phyloP scores from a whole-genome alignment of 441 rosid genomes.

The Syzygium syzygioides region DNA sequence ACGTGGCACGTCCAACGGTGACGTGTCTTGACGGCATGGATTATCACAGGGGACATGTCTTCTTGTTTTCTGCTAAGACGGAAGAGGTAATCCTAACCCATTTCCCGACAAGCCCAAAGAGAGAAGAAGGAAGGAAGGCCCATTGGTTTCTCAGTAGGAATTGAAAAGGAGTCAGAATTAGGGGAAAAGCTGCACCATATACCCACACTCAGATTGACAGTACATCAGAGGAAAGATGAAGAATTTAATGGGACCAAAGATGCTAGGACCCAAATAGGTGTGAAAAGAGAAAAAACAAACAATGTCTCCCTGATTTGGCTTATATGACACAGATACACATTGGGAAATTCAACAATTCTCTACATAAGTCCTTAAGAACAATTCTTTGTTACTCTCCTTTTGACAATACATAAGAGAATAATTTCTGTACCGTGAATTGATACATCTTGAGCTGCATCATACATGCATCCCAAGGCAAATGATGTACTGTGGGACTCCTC shows the following conservation, averaged over 20 bases:
- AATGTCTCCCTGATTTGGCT: neutral
- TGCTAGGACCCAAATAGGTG: neutral
- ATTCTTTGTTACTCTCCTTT: neutral
- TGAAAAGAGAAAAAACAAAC: neutral
- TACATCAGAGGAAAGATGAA: neutral
- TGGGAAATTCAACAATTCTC: neutral
- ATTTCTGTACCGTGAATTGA: neutral
- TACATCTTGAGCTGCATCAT: neutral
- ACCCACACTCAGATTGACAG: neutral
- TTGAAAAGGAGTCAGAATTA: neutral
- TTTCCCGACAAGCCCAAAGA: neutral
- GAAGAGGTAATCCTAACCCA: neutral
- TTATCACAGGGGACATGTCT: neutral
- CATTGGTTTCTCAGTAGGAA: neutral
- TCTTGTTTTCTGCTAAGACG: neutral
- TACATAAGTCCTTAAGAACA: neutral
- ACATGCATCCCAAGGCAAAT: neutral
- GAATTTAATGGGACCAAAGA: neutral
- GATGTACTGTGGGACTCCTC: neutral
- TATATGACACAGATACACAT: neutral
- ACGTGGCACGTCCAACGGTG: neutral
- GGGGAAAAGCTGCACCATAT: neutral
- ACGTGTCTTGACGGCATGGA: neutral
- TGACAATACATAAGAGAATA: neutral
- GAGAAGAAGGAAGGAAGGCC: neutral